phyloP scores from a whole-genome alignment of 2,329 filamentous ascomycete species.

The Penicillium sp. region DNA sequence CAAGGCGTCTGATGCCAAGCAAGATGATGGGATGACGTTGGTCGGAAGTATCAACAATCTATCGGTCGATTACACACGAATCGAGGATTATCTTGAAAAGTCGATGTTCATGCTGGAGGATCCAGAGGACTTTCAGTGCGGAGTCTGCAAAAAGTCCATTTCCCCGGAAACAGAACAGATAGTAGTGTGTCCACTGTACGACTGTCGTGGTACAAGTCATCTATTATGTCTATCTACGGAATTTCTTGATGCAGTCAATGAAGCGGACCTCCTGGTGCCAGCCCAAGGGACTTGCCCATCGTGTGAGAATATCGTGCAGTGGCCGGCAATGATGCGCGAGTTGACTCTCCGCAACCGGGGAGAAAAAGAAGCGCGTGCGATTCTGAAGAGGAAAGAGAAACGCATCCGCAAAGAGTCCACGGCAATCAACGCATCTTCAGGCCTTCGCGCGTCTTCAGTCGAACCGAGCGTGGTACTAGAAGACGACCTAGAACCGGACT shows the following conservation, averaged over 20 bases:
- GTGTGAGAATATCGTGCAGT: conserved; percentile 61
- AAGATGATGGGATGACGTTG: conserved; percentile 19
- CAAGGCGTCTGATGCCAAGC: not conserved
- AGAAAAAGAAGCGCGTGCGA: conserved; percentile 60
- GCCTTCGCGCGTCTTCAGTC: conserved; percentile 1
- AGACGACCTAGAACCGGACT: conserved; percentile 36
- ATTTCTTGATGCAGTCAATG: conserved; percentile 47
- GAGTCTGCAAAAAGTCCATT: conserved; percentile 47
- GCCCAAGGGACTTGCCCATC: conserved; percentile 65
- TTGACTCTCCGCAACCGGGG: conserved; percentile 70
- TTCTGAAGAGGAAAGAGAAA: conserved; percentile 58
- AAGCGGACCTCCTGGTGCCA: conserved; percentile 56
- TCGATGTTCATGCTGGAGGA: conserved; percentile 43
- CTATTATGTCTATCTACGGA: conserved; percentile 52
- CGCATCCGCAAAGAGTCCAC: conserved; percentile 26
- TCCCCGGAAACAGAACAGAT: conserved; percentile 41
- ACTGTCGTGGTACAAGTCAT: conserved; percentile 52
- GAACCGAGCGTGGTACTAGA: conserved; percentile 14
- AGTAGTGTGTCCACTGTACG: conserved; percentile 50
- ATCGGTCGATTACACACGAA: conserved; percentile 51
- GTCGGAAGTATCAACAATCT: conserved; percentile 45
- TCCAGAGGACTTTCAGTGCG: conserved; percentile 42
- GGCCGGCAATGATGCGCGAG: conserved; percentile 79
- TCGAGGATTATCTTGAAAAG: conserved; percentile 53
- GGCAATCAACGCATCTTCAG: not conserved